Conservation (phyloP, 352 stramenopile genomes). For the Phytophthora citrophthora region DNA sequence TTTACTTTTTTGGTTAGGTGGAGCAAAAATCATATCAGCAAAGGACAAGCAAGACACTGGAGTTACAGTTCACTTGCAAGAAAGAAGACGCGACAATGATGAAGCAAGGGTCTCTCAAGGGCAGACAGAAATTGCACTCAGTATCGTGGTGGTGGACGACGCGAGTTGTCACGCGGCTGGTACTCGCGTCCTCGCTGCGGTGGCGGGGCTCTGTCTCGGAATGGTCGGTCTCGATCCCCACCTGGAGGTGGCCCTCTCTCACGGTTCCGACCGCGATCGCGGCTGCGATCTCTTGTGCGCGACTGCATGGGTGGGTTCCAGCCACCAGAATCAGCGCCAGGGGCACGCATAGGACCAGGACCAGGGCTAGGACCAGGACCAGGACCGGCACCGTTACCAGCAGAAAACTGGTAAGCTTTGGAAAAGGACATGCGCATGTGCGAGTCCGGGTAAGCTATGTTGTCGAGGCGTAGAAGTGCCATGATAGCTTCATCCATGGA, state of each 20-base stretch:
- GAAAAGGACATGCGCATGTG: conserved; percentile 86
- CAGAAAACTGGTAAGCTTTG: conserved; percentile 59
- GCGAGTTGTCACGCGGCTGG: conserved; percentile 36
- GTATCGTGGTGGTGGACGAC: conserved; percentile 40
- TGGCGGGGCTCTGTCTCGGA: conserved; percentile 37
- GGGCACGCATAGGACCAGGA: conserved; percentile 31
- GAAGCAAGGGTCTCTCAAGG: conserved; percentile 7
- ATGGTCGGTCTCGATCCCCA: conserved; percentile 38
- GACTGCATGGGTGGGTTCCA: conserved; percentile 35
- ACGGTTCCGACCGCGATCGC: conserved; percentile 54
- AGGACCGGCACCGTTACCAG: conserved; percentile 7
- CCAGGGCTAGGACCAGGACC: conserved; percentile 19
- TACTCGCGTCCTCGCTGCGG: conserved; percentile 38
- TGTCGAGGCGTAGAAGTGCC: conserved; percentile 72
- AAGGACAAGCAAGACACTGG: conserved; percentile 9
- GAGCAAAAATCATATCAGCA: conserved; percentile 22
- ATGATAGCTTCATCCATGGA: conserved; percentile 79
- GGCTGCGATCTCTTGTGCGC: conserved; percentile 50
- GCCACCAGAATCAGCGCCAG: conserved; percentile 32
- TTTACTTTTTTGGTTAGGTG: not conserved
- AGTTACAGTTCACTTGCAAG: conserved; percentile 15
- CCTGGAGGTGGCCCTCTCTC: conserved; percentile 27
- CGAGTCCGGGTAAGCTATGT: conserved; percentile 73
- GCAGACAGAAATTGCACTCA: conserved; percentile 20
- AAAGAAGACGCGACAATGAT: conserved; percentile 1